phyloP scores from a whole-genome alignment of 805 yeast genomes.

The Metschnikowia gelsemii region DNA sequence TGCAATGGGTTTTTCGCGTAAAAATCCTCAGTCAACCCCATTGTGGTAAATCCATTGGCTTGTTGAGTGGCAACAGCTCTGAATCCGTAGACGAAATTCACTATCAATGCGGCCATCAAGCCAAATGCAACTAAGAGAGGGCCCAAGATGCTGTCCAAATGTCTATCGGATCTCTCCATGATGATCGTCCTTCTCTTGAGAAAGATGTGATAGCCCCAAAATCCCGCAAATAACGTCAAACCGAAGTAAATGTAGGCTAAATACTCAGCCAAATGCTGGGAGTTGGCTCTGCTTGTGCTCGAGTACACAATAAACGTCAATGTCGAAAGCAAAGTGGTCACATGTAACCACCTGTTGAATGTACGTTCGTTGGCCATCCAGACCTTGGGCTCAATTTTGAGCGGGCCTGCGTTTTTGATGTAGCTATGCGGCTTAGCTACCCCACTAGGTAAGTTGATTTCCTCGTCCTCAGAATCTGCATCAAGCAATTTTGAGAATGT shows the following conservation, averaged over 20 bases:
- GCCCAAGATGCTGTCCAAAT: slow-evolving; percentile 86
- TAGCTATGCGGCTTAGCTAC: slow-evolving; percentile 77
- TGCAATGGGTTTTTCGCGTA: slow-evolving; percentile 35
- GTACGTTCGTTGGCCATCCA: slow-evolving; percentile 99
- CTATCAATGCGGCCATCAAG: slow-evolving; percentile 58
- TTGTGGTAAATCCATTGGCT: slow-evolving; percentile 17
- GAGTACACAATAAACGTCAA: slow-evolving; percentile 82
- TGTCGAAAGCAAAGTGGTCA: slow-evolving; percentile 79
- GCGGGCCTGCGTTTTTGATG: slow-evolving; percentile 86
- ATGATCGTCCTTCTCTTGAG: slow-evolving; percentile 69
- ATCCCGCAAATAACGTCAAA: slow-evolving; percentile 76
- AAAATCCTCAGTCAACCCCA: slow-evolving; percentile 30
- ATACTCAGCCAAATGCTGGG: slow-evolving; percentile 58
- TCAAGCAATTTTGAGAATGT: slow-evolving; percentile 46
- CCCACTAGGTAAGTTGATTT: slow-evolving; percentile 83
- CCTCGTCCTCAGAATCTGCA: slow-evolving; percentile 80
- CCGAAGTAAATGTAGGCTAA: slow-evolving; percentile 80
- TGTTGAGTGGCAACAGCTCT: slow-evolving; percentile 25
- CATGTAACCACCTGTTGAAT: slow-evolving; percentile 91
- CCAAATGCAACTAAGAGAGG: slow-evolving; percentile 78
- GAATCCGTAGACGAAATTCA: slow-evolving; percentile 72
- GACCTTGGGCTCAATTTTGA: slow-evolving; percentile 94
- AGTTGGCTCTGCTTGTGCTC: slow-evolving; percentile 66
- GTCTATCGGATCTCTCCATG: slow-evolving; percentile 78
- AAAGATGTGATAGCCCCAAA: slow-evolving; percentile 87